phyloP scores from a whole-genome alignment of 1,284 basidiomycete genomes.

The Boletus smithii region DNA sequence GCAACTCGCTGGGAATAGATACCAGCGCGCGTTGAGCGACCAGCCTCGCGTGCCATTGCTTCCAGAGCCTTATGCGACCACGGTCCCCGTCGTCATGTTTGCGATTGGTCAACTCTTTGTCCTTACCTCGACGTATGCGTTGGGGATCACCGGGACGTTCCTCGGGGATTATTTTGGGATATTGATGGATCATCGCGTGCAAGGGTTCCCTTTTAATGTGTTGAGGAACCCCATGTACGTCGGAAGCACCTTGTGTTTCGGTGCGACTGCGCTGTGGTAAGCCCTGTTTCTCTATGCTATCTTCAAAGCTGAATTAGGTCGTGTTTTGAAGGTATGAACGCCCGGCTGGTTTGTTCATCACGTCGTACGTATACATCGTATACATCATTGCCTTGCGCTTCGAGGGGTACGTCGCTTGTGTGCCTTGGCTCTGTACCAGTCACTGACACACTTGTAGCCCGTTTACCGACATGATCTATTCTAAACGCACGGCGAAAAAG shows the following conservation, averaged over 20 bases:
- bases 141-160: slow-evolving; percentile 93
- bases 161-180: slow-evolving; percentile 99
- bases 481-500: slow-evolving; percentile 45
- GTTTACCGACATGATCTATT: slow-evolving; percentile 81
- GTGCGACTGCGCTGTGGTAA: slow-evolving; percentile 79
- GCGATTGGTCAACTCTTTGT: slow-evolving; percentile 77
- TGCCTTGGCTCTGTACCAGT: not conserved
- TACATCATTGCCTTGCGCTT: slow-evolving; percentile 81
- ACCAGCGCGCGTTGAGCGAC: slow-evolving; percentile 65
- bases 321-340: slow-evolving; percentile 66
- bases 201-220: slow-evolving; percentile 95
- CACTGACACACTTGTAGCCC: slow-evolving; percentile 44
- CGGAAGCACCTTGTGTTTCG: slow-evolving; percentile 85
- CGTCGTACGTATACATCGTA: slow-evolving; percentile 75
- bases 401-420: slow-evolving; percentile 67
- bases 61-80: slow-evolving; percentile 56
- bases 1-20: slow-evolving; percentile 44
- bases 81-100: slow-evolving; percentile 68
- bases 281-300: slow-evolving; percentile 22
- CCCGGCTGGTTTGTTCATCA: slow-evolving; percentile 75
- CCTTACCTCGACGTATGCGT: slow-evolving; percentile 83
- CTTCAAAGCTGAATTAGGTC: not conserved
- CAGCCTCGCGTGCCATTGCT: slow-evolving; percentile 64
- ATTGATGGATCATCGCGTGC: slow-evolving; percentile 83
- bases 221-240: slow-evolving; percentile 95